Conservation (phyloP, 331 rosid genomes). For the Acacia pycnantha region DNA sequence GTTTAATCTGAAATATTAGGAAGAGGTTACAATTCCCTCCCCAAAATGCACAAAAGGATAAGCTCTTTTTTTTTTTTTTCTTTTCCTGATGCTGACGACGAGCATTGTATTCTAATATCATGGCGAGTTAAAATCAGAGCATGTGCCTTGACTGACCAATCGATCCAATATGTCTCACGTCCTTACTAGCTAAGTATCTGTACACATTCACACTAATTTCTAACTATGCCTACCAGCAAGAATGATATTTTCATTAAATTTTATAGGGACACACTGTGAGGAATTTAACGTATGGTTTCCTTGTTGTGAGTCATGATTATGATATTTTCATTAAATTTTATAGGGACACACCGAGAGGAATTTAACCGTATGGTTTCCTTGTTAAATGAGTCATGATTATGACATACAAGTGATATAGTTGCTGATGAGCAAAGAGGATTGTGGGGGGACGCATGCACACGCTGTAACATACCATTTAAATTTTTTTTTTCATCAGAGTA, state of each 20-base stretch:
- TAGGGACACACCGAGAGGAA: not conserved
- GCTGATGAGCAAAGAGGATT: too few species aligned
- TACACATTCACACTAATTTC: too few species aligned
- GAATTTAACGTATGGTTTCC: not conserved
- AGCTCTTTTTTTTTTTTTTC: too few species aligned
- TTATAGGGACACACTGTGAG: not conserved
- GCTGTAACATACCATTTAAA: too few species aligned
- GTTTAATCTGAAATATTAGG: not conserved
- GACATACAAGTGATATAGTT: not conserved
- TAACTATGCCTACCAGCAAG: not conserved
- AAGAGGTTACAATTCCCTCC: not conserved
- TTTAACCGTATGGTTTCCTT: not conserved
- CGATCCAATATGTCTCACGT: not conserved
- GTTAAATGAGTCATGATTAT: not conserved
- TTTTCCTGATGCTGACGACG: too few species aligned
- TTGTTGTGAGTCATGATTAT: not conserved
- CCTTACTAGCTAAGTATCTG: not conserved
- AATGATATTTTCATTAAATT: not conserved
- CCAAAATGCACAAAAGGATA: not conserved
- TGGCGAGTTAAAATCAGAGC: not conserved
- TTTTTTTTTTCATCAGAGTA: too few species aligned
- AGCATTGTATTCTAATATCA: not conserved
- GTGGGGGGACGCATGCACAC: too few species aligned
- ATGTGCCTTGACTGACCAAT: not conserved
- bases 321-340: not conserved